Evolutionary conservation across 2,329 filamentous ascomycete genomes (phyloP).

Genomic region (Sporothrix sp.): DNA sequence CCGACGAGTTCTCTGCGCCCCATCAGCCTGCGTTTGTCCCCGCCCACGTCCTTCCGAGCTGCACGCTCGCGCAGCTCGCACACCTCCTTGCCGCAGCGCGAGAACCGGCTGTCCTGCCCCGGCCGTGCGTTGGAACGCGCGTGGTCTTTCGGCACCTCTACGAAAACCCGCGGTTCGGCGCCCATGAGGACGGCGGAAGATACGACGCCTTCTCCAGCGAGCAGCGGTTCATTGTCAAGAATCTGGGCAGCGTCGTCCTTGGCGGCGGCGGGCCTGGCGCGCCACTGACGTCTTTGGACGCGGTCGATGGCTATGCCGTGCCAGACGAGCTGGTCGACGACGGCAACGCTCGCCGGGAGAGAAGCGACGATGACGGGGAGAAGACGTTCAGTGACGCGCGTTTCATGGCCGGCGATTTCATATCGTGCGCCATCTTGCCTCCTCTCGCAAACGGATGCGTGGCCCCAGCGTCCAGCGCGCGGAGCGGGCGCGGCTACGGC

Average conservation of each 20-base stretch:
- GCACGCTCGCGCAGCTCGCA: slow-evolving; percentile 71
- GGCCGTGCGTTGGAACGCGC: slow-evolving; percentile 68
- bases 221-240: slow-evolving; percentile 62
- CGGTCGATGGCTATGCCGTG: slow-evolving; percentile 27
- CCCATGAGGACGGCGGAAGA: slow-evolving; percentile 17
- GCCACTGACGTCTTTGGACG: slow-evolving; percentile 20
- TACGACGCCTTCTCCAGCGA: slow-evolving; percentile 21
- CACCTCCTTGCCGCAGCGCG: slow-evolving; percentile 60
- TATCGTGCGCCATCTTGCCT: slow-evolving; percentile 72
- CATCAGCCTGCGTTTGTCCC: slow-evolving; percentile 58
- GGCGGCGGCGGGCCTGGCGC: slow-evolving; percentile 44
- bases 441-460: slow-evolving; percentile 60
- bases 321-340: slow-evolving; percentile 19
- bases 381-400: slow-evolving; percentile 68
- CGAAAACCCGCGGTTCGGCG: slow-evolving; percentile 50
- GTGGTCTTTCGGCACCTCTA: slow-evolving; percentile 83
- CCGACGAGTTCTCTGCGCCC: slow-evolving; percentile 57
- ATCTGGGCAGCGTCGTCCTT: slow-evolving; percentile 74
- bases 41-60: slow-evolving; percentile 79
- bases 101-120: slow-evolving; percentile 49
- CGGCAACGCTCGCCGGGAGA: slow-evolving; percentile 20
- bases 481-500: slow-evolving; percentile 33
- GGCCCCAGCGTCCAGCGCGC: slow-evolving; percentile 48
- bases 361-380: slow-evolving; percentile 44
- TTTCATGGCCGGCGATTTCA: slow-evolving; percentile 83